Base-by-base conservation (phyloP, 495 filamentous ascomycete genomes). In the Penicillium egyptiacum region DNA sequence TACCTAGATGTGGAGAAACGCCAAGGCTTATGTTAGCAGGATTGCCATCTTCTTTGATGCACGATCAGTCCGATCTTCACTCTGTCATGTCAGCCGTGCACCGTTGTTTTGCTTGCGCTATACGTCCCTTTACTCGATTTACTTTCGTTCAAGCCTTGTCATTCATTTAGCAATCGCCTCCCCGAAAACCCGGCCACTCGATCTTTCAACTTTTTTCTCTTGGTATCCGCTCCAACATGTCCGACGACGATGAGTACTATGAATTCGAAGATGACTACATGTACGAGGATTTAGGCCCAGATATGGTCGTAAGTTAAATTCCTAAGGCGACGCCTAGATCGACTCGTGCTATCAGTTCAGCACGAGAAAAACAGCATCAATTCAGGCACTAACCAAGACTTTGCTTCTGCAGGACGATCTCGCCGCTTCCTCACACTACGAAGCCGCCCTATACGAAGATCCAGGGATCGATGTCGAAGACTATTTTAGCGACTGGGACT, bases 181-280 rank as follows among this genome's bases (percentile, higher is more conserved):
- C n/a, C 33, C 8, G 19, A 20, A 5, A 22, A 1, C n/a, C 37
- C 47, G 5, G 14, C 28, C 23, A 37, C 42, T 20, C 30, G 23
- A 19, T 46, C 42, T 25, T 35, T 7, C 26, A 28, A 23, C 33
- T 43, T 35, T 51, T 49, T 42, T 33, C 42, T 57, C 23, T 37
- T 25, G 10, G 39, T 19, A 19, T 43, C 55, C 23, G 49, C 33
- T 58, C 30, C 41, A 65, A 50, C 48, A 80, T 80, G 77, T 81
- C 78, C 45, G 79, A 81, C 57, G 76, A 79, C 58, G 79, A 81
- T 42, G 77, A 80, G 19, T 78, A 76, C 51, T 76, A 74, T 41
- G 75, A 79, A 37, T 76, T 74, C 45, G 72, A 71, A 44, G 72
- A 78, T 20, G 76, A 78, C 10, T 75, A 74, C 51, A 61, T 71